phyloP scores from a whole-genome alignment of 148 eudicot genomes.

The Spergularia marina region DNA sequence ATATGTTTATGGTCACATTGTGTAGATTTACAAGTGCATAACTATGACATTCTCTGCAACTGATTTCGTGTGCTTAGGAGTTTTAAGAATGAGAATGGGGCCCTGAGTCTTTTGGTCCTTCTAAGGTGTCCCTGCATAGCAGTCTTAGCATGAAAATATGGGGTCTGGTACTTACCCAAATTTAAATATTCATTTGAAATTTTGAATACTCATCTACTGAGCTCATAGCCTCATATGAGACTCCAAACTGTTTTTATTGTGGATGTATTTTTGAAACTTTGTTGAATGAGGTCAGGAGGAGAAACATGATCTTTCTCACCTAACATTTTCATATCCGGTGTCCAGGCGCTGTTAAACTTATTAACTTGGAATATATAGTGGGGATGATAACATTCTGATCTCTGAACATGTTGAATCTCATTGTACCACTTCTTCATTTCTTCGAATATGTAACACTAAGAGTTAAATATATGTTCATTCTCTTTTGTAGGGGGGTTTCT shows the following conservation, averaged over 20 bases:
- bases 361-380: not conserved
- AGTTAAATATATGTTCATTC: slow-evolving; percentile 20
- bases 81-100: not conserved
- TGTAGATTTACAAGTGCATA: no score
- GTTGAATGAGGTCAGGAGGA: not conserved
- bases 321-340: not conserved
- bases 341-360: not conserved
- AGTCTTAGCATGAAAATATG: not conserved
- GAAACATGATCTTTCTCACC: not conserved
- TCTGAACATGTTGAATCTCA: not conserved
- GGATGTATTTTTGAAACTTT: not conserved
- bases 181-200: not conserved
- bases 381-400: not conserved
- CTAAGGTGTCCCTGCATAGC: not conserved
- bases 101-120: not conserved
- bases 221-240: not conserved
- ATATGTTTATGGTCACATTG: not conserved
- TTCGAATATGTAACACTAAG: slow-evolving; percentile 10
- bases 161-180: not conserved
- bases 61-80: not conserved
- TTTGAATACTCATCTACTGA: not conserved
- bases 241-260: not conserved
- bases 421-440: not conserved
- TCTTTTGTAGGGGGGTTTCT: slow-evolving; percentile 70
- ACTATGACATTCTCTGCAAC: no score